phyloP scores from a whole-genome alignment of 2,329 filamentous ascomycete genomes.

The Diaporthe sp. region DNA sequence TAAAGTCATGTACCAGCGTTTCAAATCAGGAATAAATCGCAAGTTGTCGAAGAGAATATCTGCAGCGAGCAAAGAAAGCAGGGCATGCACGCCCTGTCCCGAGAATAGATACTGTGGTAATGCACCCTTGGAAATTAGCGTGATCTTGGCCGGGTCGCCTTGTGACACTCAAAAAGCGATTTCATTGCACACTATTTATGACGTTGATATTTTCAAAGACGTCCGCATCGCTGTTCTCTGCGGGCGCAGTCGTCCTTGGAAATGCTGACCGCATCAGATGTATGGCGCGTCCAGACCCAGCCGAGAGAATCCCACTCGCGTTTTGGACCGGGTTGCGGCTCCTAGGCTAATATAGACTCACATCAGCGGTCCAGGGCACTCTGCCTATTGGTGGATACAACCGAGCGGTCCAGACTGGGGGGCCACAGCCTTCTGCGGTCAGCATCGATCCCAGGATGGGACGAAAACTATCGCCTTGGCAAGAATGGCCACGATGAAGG shows the following conservation, averaged over 20 bases:
- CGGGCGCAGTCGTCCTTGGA: slow-evolving; percentile 15
- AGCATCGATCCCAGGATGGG: slow-evolving; percentile 6
- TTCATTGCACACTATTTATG: background rate
- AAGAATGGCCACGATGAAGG: background rate
- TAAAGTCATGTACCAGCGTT: background rate
- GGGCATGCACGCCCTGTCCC: background rate
- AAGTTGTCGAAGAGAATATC: background rate
- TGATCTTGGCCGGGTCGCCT: too few species aligned
- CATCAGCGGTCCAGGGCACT: background rate
- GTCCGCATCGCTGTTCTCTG: too few species aligned
- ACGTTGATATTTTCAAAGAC: background rate
- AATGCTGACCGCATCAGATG: background rate
- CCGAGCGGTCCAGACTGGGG: background rate
- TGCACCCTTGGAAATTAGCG: background rate
- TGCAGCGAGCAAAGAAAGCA: background rate
- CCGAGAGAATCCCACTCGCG: background rate
- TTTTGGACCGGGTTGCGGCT: background rate
- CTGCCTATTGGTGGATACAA: background rate
- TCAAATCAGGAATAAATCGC: background rate
- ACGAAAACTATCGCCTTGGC: slow-evolving; percentile 21
- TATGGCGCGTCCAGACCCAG: background rate
- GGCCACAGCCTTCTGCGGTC: slow-evolving; percentile 23
- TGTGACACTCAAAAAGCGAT: background rate
- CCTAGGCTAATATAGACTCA: background rate
- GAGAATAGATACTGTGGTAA: background rate